Percentiles rank a stretch among this genome's conserved stretches.
Conservation (phyloP, 495 filamentous ascomycete genomes). For the Polyplosphaeria fusca region DNA sequence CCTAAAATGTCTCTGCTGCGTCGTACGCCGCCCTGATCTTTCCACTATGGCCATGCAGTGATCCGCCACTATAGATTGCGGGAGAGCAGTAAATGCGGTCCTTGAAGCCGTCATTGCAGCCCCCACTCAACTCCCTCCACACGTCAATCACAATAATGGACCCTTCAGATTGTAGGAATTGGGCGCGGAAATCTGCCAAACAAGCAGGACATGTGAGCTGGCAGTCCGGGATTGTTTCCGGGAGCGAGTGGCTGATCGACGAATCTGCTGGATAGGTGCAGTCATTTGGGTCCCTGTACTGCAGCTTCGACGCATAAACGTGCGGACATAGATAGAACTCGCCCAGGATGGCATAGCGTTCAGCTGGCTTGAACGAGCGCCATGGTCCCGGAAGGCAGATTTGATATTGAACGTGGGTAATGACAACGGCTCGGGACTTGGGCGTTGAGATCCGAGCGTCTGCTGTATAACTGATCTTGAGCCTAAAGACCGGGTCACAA, state of each 20-base stretch:
- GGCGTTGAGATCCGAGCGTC: neutral
- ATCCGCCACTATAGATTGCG: neutral
- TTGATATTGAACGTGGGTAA: constrained; percentile 4
- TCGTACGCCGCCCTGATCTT: no score
- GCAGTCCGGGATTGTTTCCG: neutral
- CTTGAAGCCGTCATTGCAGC: neutral
- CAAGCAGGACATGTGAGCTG: neutral
- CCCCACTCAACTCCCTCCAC: neutral
- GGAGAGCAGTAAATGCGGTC: neutral
- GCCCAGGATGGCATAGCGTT: neutral
- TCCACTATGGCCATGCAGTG: no score
- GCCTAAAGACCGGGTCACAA: no score
- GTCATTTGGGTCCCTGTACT: neutral
- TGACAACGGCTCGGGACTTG: neutral
- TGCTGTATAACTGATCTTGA: neutral
- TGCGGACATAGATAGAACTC: constrained; percentile 6
- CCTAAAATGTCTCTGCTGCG: no score
- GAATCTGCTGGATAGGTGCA: constrained; percentile 7
- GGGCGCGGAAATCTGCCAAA: neutral
- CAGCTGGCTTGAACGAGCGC: neutral
- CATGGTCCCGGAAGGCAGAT: constrained; percentile 1
- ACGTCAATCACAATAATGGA: neutral
- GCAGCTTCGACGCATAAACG: constrained; percentile 1
- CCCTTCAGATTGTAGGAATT: neutral
- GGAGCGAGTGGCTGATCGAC: constrained; percentile 3